Percentiles rank a stretch among this genome's conserved stretches.
Conservation (phyloP, 352 stramenopile genomes). For the Pythium aristosporum region DNA sequence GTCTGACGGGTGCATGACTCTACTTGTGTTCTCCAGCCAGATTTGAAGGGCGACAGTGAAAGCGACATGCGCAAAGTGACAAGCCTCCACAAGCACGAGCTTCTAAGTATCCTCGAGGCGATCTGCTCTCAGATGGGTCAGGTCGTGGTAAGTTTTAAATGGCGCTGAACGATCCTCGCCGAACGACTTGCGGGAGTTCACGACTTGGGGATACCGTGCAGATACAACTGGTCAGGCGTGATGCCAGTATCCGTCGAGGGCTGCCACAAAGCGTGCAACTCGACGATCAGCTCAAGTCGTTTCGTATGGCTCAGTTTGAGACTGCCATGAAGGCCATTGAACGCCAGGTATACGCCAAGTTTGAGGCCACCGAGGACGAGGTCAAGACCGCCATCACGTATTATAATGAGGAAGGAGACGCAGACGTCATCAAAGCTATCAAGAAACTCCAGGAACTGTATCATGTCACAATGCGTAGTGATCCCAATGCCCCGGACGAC, state of each 20-base stretch:
- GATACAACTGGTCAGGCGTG: constrained; percentile 86
- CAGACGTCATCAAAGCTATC: constrained; percentile 81
- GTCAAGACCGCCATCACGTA: constrained; percentile 85
- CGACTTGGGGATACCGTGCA: constrained; percentile 12
- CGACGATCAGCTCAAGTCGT: constrained; percentile 84
- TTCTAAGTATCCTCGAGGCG: constrained; percentile 84
- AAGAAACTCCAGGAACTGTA: constrained; percentile 86
- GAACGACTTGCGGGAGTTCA: background rate
- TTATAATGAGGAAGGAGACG: constrained; percentile 86
- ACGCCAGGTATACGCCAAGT: constrained; percentile 86
- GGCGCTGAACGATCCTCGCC: background rate
- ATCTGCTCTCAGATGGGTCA: constrained; percentile 89
- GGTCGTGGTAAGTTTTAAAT: constrained; percentile 60
- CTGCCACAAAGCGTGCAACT: constrained; percentile 76
- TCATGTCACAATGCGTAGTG: constrained; percentile 81
- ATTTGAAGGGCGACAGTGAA: constrained; percentile 57
- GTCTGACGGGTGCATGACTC: background rate
- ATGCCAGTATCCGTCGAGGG: constrained; percentile 72
- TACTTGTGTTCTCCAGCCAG: constrained; percentile 27
- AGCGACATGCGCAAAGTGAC: constrained; percentile 70
- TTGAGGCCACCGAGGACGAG: constrained; percentile 86
- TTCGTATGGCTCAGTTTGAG: constrained; percentile 88
- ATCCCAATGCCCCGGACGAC: constrained; percentile 78
- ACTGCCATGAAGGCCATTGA: constrained; percentile 90
- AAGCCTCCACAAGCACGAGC: constrained; percentile 85